These are phyloP conservation scores for Plasmodium relictum DNA, from an alignment of 169 alveolate genomes.

Conservation along the genomic window DNA sequence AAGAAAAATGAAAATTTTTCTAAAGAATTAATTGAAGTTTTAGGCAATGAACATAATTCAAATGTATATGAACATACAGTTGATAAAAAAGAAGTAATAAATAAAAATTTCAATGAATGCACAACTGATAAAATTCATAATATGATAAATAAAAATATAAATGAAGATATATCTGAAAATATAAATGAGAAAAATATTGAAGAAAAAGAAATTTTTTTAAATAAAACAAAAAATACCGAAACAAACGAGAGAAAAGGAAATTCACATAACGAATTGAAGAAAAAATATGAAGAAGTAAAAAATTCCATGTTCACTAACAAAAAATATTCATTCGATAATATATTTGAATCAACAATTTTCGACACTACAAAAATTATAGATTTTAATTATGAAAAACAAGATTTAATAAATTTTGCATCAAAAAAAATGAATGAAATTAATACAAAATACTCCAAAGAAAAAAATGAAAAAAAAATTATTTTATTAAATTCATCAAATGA, in stretches of 20 bases:
- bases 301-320: constrained; percentile 3
- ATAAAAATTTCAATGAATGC: background rate
- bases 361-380: constrained; percentile 34
- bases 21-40: background rate
- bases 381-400: constrained; percentile 38
- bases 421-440: constrained; percentile 70
- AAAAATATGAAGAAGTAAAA: constrained; percentile 49
- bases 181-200: background rate
- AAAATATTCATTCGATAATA: constrained; percentile 48
- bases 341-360: constrained; percentile 5
- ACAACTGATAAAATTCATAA: background rate
- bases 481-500: constrained; percentile 4
- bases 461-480: constrained; percentile 19
- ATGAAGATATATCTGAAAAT: background rate
- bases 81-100: background rate
- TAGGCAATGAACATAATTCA: background rate
- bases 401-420: constrained; percentile 19
- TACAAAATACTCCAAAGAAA: constrained; percentile 25
- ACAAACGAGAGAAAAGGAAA: background rate
- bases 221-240: background rate
- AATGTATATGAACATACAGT: background rate
- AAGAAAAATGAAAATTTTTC: background rate
- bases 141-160: background rate
- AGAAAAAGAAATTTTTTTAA: background rate
- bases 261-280: constrained; percentile 29